Evolutionary conservation across 2,329 filamentous ascomycete genomes (phyloP), one percentile per base, ranked within the genome.

Genomic region (Aspergillus cejpii): DNA sequence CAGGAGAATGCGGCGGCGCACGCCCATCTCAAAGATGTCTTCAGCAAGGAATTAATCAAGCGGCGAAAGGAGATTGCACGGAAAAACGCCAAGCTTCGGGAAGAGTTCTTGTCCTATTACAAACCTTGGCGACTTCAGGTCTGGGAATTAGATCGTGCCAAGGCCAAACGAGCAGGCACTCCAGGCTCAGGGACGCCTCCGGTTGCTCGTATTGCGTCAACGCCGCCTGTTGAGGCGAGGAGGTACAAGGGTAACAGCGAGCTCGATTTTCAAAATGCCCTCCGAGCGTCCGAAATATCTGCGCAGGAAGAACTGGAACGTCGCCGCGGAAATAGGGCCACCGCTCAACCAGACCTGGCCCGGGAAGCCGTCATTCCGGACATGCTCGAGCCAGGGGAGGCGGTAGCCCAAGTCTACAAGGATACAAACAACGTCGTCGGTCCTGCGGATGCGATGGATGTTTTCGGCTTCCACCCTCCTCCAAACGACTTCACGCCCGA

Each of bases 181-280:
- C 67, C 70, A 11, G 61, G 55, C 23, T 62, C 66, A 11, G 61
- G 55, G 5, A 60, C 63, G 8, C 60, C 65, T 5, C 64, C 63
- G 4, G 64, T 63, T 14, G 61, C 64, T 2, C 60, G 66, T 4
- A 34, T 53, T 10, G 50, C 57, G n/a, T 49, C 57, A 17, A 55
- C 65, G 1, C 58, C 60, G 11, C 55, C 63, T 0, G 50, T 63
- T 48, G 63, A 68, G 41, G 65, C 68, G 12, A 60, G 72, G 47
- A 64, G 70, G 2, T 71, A 70, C 44, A 71, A 71, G 45, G 68
- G 72, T 5, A 73, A 72, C 41, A 75, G 70, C 43, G 72, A 75
- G 48, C 59, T 74, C 4, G 72, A 75, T 44, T 69, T 75, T 38
- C 67, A 74, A 44, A 72, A 69, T 42, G 71, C 71, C 2, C 60